Percentiles rank a stretch among this genome's conserved stretches.
phyloP scores from a whole-genome alignment of 1,139 yeast species.

The Pneumocystis murina region DNA sequence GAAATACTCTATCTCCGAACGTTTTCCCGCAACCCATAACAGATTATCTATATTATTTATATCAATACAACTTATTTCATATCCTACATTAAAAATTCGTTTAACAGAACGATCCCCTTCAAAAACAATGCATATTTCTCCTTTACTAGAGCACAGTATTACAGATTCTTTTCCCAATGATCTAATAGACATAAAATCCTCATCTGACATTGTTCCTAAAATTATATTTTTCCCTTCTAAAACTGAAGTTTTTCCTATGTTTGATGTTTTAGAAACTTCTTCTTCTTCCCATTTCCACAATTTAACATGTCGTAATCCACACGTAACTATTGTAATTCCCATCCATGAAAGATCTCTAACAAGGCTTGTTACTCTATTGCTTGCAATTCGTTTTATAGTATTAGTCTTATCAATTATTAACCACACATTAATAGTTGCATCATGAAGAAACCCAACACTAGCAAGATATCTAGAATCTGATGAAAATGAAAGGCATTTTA shows the following conservation, averaged over 20 bases:
- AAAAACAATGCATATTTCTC: background rate
- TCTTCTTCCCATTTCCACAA: background rate
- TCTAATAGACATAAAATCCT: background rate
- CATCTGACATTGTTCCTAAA: background rate
- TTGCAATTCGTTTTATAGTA: background rate
- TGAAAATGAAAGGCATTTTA: background rate
- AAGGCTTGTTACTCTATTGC: background rate
- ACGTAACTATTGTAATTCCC: background rate
- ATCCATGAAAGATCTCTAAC: background rate
- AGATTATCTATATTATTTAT: background rate
- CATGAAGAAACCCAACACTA: constrained; percentile 2
- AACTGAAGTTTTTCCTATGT: background rate
- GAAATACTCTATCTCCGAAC: background rate
- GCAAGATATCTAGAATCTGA: background rate
- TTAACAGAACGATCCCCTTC: background rate
- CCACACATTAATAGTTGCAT: background rate
- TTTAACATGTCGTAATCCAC: background rate
- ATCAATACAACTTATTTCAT: background rate
- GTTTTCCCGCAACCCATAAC: background rate
- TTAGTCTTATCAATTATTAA: background rate
- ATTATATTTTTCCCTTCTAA: background rate
- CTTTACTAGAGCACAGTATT: background rate
- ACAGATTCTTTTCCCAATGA: background rate
- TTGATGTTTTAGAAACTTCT: background rate
- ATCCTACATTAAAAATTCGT: background rate